A percentile compares a stretch with the other conserved stretches of the same genome.
Conservation (phyloP, 352 stramenopile genomes). For the Pythium aquatile region DNA sequence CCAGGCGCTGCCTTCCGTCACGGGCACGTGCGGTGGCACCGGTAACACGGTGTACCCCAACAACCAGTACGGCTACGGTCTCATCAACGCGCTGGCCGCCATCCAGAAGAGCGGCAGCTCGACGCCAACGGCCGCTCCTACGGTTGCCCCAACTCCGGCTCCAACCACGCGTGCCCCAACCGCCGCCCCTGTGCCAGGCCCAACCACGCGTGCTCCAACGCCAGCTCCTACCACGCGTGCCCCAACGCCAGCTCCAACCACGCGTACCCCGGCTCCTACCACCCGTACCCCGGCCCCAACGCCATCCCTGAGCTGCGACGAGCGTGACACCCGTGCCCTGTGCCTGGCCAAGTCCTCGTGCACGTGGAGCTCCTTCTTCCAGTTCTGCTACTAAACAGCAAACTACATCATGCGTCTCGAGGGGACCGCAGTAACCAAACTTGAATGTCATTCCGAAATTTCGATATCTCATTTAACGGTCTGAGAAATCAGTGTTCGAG, state of each 20-base stretch:
- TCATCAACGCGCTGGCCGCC: constrained; percentile 17
- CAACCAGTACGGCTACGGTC: constrained; percentile 31
- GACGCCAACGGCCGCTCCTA: not conserved
- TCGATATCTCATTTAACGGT: too few species aligned
- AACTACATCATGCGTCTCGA: too few species aligned
- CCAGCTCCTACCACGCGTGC: not conserved
- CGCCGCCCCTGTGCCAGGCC: too few species aligned
- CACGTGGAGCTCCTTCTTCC: not conserved
- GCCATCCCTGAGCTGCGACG: not conserved
- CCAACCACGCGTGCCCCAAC: not conserved
- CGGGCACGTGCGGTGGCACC: constrained; percentile 22
- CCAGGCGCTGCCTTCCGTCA: not conserved
- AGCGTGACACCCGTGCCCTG: not conserved
- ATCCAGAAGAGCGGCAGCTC: not conserved
- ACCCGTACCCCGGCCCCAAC: not conserved
- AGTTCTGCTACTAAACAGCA: not conserved
- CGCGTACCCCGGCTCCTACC: not conserved
- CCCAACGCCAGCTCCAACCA: too few species aligned
- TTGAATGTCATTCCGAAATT: too few species aligned
- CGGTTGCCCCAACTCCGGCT: not conserved
- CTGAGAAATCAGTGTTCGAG: too few species aligned
- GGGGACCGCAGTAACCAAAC: too few species aligned
- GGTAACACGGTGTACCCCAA: constrained; percentile 23
- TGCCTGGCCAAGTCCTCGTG: not conserved
- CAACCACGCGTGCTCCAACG: not conserved